Evolutionary conservation across 257 asterid species (phyloP), one percentile per base, ranked within the genome.

Genomic region (Ocimum tenuiflorum): DNA sequence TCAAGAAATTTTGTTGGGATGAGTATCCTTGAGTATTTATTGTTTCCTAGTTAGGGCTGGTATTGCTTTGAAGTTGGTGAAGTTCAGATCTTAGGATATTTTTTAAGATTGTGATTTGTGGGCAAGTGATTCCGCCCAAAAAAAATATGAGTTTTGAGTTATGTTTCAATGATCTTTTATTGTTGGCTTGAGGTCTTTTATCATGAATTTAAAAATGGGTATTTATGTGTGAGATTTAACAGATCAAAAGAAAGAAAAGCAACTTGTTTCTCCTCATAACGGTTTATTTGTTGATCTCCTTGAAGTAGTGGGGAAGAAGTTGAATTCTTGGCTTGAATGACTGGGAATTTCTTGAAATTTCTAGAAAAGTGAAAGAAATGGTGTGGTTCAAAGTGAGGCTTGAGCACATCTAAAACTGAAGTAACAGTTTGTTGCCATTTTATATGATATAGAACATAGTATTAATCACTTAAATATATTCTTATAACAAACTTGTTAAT

Each of bases 161-260:
- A 2, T 27, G 31, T 27, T 27, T 4, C 31, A 27, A 27, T 27
- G 3, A n/a, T 51, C 19, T 27, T 9, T 3, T 63, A 8, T 60
- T 59, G 60, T 60, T 67, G 31, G 31, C 31, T 41, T 38, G 56
- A 65, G 77, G 23, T 72, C 61, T 57, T 65, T 17, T 12, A 0
- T 12, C 18, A 17, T 66, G 24, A 10, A 36, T 57, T 20, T 41
- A n/a, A 6, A 62, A 38, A 18, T 39, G 23, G 17, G 10, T 48
- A 38, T 38, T 54, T 4, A 15, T 27, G 5, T 20, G 24, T 33
- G 27, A 12, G 6, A 24, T 35, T 23, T 38, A 42, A 11, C 47
- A 13, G 47, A 46, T 15, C n/a, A 63, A 70, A 54, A 17, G 2
- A 31, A 15, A n/a, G 33, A 15, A 9, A 60, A 70, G 53, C 38